phyloP scores from a whole-genome alignment of 2,329 filamentous ascomycete genomes.

The Stachybotrys chlorohalonatus region DNA sequence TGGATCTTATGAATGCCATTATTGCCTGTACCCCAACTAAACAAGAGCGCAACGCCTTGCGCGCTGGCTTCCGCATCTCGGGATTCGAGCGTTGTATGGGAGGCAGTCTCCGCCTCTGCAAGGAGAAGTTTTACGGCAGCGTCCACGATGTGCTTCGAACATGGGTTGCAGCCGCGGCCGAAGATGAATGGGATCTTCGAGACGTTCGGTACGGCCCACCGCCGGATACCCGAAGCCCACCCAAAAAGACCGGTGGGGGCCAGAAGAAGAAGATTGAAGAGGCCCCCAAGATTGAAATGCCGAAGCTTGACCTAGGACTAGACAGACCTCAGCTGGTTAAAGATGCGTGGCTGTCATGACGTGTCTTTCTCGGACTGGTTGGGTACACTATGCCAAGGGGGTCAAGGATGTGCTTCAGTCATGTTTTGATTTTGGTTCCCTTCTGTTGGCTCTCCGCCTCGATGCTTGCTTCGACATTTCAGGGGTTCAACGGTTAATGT shows the following conservation, averaged over 20 bases:
- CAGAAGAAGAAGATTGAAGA: conserved; percentile 41
- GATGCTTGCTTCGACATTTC: neutral
- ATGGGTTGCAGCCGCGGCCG: conserved; percentile 80
- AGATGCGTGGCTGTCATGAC: conserved; percentile 17
- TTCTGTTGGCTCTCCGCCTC: conserved; percentile 10
- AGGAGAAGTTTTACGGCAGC: conserved; percentile 92
- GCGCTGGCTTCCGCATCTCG: conserved; percentile 69
- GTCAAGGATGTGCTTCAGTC: neutral
- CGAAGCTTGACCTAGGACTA: conserved; percentile 41
- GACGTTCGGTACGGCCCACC: conserved; percentile 68
- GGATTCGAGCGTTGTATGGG: conserved; percentile 91
- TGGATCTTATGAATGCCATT: conserved; percentile 88
- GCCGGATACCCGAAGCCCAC: conserved; percentile 18
- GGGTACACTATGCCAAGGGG: neutral
- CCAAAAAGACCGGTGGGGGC: conserved; percentile 21
- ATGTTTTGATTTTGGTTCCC: conserved; percentile 9
- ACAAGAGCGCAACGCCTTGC: conserved; percentile 65
- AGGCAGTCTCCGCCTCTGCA: conserved; percentile 76
- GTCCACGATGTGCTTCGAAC: conserved; percentile 83
- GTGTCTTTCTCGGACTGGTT: neutral
- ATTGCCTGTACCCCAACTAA: conserved; percentile 67
- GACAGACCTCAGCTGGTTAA: conserved; percentile 19
- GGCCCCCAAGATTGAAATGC: conserved; percentile 53
- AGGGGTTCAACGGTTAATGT: neutral
- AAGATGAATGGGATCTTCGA: conserved; percentile 80